These are phyloP conservation scores for Iris macrosiphon DNA, from an alignment of 106 monocot genomes.

Conservation along the genomic window DNA sequence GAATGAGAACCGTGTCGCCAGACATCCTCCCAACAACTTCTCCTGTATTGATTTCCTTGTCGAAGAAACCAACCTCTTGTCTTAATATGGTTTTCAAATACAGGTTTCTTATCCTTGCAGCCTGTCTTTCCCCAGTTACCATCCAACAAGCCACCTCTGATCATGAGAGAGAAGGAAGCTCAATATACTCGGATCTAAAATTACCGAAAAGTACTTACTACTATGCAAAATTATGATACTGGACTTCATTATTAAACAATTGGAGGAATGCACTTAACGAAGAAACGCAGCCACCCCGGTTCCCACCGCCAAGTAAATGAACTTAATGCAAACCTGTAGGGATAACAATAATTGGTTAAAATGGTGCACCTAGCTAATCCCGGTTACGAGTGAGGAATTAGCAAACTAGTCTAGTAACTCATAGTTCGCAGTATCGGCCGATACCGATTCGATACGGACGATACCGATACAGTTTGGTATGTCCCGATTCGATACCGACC, in stretches of 20 bases:
- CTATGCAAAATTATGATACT: not conserved
- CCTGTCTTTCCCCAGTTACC: constrained; percentile 12
- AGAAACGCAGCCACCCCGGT: constrained; percentile 30
- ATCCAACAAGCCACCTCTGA: constrained; percentile 67
- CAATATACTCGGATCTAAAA: not conserved
- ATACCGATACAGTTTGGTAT: no score
- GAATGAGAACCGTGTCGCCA: constrained; percentile 9
- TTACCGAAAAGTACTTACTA: not conserved
- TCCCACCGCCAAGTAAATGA: constrained; percentile 41
- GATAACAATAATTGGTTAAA: not conserved
- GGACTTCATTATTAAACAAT: not conserved
- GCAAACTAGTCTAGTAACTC: no score
- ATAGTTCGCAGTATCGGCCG: no score
- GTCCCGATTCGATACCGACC: no score
- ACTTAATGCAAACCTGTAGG: constrained; percentile 36
- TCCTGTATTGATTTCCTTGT: constrained; percentile 9
- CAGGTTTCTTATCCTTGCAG: constrained; percentile 6
- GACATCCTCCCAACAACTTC: constrained; percentile 13
- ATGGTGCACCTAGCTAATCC: no score
- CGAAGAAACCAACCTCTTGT: constrained; percentile 5
- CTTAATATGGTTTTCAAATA: constrained; percentile 4
- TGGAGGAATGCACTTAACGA: constrained; percentile 22
- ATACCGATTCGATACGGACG: no score
- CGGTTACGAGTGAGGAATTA: no score
- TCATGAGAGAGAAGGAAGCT: not conserved